Conservation (phyloP, 768 basidiomycete species). For the Cystofilobasidium ferigula region DNA sequence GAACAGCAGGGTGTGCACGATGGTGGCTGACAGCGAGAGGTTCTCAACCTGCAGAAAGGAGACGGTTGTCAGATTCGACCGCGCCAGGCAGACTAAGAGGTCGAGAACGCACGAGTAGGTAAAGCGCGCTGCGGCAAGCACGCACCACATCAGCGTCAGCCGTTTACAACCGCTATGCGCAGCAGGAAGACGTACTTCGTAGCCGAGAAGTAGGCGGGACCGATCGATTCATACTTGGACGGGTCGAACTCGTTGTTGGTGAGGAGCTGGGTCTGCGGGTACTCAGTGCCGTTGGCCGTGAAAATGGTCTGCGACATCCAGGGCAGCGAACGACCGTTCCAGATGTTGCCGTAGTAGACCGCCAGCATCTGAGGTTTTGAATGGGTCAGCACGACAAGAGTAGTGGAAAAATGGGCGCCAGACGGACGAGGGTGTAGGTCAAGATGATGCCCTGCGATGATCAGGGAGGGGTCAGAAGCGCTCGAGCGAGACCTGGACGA, state of each 20-base stretch:
- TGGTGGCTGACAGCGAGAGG: slow-evolving; percentile 5
- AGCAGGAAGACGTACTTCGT: slow-evolving; percentile 27
- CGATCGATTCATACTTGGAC: slow-evolving; percentile 27
- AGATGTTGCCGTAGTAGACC: slow-evolving; percentile 32
- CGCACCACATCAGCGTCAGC: slow-evolving; percentile 10
- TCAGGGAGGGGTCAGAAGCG: no score
- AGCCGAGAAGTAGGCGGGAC: slow-evolving; percentile 28
- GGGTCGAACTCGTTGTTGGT: slow-evolving; percentile 16
- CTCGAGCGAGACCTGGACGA: not conserved
- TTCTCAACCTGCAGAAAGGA: slow-evolving; percentile 15
- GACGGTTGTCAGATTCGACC: slow-evolving; percentile 28
- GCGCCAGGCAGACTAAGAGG: slow-evolving; percentile 28
- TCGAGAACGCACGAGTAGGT: no score
- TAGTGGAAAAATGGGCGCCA: not conserved
- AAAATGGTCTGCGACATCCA: slow-evolving; percentile 33
- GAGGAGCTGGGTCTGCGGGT: slow-evolving; percentile 10
- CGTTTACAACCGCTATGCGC: not conserved
- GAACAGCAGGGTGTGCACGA: slow-evolving; percentile 14
- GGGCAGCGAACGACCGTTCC: slow-evolving; percentile 35
- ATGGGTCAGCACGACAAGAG: not conserved
- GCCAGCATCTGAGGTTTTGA: slow-evolving; percentile 30
- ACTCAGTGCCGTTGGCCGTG: not conserved
- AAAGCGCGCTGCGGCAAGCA: slow-evolving; percentile 13
- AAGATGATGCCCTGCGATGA: no score
- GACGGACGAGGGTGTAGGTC: not conserved